Percentiles rank a stretch among this genome's conserved stretches.
These are phyloP conservation scores for Populus hybrid DNA, from an alignment of 441 rosid genomes.

Conservation along the genomic window DNA sequence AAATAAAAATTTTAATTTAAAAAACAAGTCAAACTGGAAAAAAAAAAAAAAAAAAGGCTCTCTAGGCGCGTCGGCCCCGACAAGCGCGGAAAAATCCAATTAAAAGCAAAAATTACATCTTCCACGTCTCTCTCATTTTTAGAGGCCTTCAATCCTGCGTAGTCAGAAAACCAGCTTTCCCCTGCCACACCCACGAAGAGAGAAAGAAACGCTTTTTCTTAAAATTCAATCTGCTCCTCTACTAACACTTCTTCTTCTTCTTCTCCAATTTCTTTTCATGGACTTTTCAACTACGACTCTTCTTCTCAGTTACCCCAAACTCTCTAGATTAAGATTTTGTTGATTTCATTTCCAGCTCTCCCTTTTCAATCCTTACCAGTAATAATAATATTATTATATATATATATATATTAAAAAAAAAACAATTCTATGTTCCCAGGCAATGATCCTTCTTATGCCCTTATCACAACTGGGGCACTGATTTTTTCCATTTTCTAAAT, in stretches of 20 bases:
- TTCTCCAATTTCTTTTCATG: neutral
- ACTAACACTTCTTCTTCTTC: neutral
- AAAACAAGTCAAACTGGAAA: too few species aligned
- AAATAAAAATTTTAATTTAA: too few species aligned
- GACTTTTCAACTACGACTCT: neutral
- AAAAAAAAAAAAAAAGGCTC: too few species aligned
- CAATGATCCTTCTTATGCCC: neutral
- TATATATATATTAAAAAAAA: too few species aligned
- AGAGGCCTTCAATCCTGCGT: neutral
- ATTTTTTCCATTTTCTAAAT: slow-evolving; percentile 27
- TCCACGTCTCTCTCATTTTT: neutral
- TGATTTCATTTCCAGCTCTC: neutral
- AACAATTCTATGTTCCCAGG: neutral
- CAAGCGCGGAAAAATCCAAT: neutral
- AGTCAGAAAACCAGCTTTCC: neutral
- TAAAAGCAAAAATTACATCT: neutral
- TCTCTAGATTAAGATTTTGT: too few species aligned
- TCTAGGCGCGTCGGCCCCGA: neutral
- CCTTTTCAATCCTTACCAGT: neutral
- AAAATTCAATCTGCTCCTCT: neutral
- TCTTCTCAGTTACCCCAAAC: neutral
- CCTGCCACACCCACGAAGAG: neutral
- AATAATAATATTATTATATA: too few species aligned
- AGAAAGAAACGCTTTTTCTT: neutral
- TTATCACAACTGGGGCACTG: neutral